Conservation (phyloP, 2,329 filamentous ascomycete species). For the Aspergillus luchuensis region DNA sequence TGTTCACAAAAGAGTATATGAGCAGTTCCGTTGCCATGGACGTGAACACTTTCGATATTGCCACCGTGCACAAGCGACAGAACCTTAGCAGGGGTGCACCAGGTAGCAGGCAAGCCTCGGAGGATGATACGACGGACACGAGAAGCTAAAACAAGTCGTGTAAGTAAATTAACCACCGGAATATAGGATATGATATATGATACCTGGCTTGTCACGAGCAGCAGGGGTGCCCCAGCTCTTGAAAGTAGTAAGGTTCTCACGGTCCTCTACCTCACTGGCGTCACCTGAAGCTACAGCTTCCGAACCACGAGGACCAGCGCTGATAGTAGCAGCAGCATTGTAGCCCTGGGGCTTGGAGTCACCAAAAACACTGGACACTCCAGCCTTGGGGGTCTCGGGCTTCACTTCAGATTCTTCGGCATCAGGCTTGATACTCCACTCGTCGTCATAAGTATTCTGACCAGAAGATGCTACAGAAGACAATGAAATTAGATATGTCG, state of each 20-base stretch:
- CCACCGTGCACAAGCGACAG: constrained; percentile 44
- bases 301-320: background rate
- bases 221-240: constrained; percentile 34
- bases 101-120: constrained; percentile 37
- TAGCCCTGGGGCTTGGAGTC: background rate
- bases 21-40: constrained; percentile 28
- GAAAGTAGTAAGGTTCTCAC: constrained; percentile 35
- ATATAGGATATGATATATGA: background rate
- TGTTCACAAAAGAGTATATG: constrained; percentile 40
- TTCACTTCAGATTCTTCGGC: background rate
- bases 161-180: background rate
- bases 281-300: background rate
- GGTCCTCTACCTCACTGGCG: constrained; percentile 27
- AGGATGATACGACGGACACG: constrained; percentile 38
- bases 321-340: background rate
- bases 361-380: background rate
- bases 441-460: background rate
- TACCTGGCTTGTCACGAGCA: constrained; percentile 32
- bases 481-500: background rate
- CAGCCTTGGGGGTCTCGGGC: background rate
- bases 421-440: background rate
- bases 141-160: constrained; percentile 20
- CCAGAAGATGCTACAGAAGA: background rate
- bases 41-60: constrained; percentile 36
- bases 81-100: constrained; percentile 34